Percentiles rank a stretch among this genome's conserved stretches.
Evolutionary conservation across 2,329 filamentous ascomycete species (phyloP).

Genomic region (Didymosphaeria variabile): DNA sequence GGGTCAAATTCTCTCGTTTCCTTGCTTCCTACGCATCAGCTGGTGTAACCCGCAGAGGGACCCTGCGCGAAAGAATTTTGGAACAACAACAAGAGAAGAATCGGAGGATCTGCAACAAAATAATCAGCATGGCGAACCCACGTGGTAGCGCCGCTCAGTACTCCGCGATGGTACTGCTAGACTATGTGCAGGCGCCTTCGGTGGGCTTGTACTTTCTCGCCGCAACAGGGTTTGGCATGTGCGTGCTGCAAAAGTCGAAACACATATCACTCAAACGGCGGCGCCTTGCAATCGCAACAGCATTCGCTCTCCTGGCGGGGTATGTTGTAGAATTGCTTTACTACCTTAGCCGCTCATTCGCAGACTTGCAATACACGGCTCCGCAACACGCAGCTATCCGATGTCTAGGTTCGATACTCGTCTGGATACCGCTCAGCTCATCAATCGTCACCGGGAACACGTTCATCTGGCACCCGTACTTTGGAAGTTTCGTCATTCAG

Average conservation of each 20-base stretch:
- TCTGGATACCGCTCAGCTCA: conserved; percentile 41
- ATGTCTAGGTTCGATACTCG: conserved; percentile 45
- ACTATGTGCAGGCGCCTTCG: conserved; percentile 45
- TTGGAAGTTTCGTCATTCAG: conserved; percentile 43
- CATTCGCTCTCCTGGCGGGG: conserved; percentile 27
- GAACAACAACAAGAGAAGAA: conserved; percentile 5
- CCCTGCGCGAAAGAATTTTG: conserved; percentile 3
- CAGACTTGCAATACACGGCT: conserved; percentile 40
- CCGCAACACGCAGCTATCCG: conserved; percentile 45
- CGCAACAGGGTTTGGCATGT: conserved; percentile 37
- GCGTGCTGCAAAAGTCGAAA: conserved; percentile 42
- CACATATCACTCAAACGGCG: conserved; percentile 34
- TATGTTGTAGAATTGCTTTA: conserved; percentile 45
- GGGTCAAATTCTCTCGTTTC: conserved; percentile 3
- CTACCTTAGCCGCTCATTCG: conserved; percentile 42
- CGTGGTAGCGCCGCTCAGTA: conserved; percentile 21
- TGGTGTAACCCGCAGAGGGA: conserved; percentile 3
- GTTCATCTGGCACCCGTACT: conserved; percentile 45
- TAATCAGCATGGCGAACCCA: conserved; percentile 20
- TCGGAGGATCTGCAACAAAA: background rate
- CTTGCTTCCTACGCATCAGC: background rate
- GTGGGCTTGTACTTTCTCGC: conserved; percentile 44
- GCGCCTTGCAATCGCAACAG: conserved; percentile 28
- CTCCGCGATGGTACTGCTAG: conserved; percentile 38
- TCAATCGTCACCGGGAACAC: conserved; percentile 33